These are phyloP conservation scores for Balamuthia mandrillaris DNA, from an alignment of 208 protist species.

Conservation along the genomic window DNA sequence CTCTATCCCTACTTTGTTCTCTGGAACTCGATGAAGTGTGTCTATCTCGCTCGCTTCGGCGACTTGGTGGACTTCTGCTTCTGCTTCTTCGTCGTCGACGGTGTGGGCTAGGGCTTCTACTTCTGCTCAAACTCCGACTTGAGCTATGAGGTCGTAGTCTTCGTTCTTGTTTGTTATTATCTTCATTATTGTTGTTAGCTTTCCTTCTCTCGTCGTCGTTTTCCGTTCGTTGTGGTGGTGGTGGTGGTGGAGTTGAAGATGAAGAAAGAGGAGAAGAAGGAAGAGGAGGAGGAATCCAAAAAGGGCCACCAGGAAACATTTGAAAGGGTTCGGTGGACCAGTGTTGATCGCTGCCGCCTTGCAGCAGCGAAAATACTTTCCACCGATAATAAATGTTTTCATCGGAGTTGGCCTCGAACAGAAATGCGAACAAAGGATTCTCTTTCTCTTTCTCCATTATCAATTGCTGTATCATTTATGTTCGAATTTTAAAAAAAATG, in stretches of 20 bases:
- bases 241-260: too few relatives aligned
- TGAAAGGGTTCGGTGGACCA: conserved; percentile 53
- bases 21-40: background rate
- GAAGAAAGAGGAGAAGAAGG: background rate
- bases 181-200: too few relatives aligned
- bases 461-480: conserved; percentile 11
- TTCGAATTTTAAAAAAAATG: too few relatives aligned
- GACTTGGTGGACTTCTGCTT: background rate
- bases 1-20: background rate
- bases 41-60: background rate
- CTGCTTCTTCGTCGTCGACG: background rate
- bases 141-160: background rate
- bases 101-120: background rate
- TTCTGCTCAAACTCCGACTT: background rate
- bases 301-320: conserved; percentile 41
- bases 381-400: conserved; percentile 65
- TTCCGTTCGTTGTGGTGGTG: too few relatives aligned
- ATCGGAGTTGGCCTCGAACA: conserved; percentile 28
- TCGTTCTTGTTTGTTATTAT: too few relatives aligned
- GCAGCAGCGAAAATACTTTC: conserved; percentile 49
- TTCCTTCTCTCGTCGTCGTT: background rate
- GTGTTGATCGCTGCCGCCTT: conserved; percentile 29
- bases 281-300: conserved; percentile 40
- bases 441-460: conserved; percentile 48
- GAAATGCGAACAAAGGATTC: conserved; percentile 55